phyloP scores from a whole-genome alignment of 176 grass and related monocot species.

The Hyparrhenia diplandra region DNA sequence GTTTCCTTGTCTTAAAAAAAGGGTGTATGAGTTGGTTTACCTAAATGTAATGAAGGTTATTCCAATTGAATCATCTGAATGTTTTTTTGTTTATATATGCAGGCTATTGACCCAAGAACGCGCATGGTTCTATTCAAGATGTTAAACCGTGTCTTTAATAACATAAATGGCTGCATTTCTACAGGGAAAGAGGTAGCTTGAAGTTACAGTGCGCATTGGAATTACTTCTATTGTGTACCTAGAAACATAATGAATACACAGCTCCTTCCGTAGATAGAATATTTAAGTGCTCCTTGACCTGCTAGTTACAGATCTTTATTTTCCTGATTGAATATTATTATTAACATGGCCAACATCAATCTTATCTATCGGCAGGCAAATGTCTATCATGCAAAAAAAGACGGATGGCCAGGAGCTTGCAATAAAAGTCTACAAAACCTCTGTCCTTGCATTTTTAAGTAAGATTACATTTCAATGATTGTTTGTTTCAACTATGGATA shows the following conservation, averaged over 20 bases:
- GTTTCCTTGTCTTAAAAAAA: background rate
- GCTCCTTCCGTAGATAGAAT: background rate
- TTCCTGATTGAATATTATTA: background rate
- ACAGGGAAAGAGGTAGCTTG: slow-evolving; percentile 87
- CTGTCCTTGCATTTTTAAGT: slow-evolving; percentile 99
- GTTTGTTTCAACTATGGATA: background rate
- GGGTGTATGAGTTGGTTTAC: background rate
- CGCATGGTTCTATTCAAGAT: slow-evolving; percentile 98
- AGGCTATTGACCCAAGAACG: slow-evolving; percentile 97
- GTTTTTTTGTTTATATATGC: slow-evolving; percentile 26
- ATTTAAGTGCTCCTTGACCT: background rate
- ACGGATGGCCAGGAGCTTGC: slow-evolving; percentile 79
- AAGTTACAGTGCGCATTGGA: background rate
- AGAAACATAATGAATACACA: background rate
- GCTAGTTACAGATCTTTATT: background rate
- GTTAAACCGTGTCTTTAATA: slow-evolving; percentile 81
- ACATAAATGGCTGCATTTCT: slow-evolving; percentile 98
- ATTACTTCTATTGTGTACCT: background rate
- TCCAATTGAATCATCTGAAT: background rate
- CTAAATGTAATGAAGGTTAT: background rate
- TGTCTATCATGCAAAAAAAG: slow-evolving; percentile 97
- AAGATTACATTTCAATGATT: slow-evolving; percentile 29
- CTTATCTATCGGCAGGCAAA: slow-evolving; percentile 59
- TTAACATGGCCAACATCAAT: background rate
- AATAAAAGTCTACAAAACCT: slow-evolving; percentile 98